Conservation (phyloP, 2,329 filamentous ascomycete genomes). For the Penicillium aurantiogriseum region DNA sequence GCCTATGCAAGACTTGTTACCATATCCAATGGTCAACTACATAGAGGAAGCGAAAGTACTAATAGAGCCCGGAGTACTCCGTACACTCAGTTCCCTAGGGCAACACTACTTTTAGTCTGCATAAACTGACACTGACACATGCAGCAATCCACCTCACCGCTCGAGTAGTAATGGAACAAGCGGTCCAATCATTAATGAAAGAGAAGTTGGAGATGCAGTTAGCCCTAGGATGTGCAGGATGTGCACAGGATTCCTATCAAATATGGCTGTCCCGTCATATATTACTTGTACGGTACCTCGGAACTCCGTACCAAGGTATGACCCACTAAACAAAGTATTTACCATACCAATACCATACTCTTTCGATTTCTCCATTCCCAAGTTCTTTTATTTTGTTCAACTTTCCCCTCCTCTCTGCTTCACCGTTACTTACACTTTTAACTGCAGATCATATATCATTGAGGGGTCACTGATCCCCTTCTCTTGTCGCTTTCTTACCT, state of each 20-base stretch:
- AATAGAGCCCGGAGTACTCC: background rate
- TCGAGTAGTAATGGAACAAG: background rate
- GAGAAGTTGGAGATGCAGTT: background rate
- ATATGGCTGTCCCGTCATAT: background rate
- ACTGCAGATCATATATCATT: slow-evolving; percentile 2
- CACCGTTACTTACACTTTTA: slow-evolving; percentile 14
- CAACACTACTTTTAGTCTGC: background rate
- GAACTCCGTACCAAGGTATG: background rate
- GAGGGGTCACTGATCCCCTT: background rate
- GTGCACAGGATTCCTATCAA: background rate
- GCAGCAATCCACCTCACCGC: slow-evolving; percentile 1
- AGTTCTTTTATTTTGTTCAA: slow-evolving; percentile 7
- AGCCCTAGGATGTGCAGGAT: slow-evolving; percentile 2
- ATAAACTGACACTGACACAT: slow-evolving; percentile 3
- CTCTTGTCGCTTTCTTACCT: background rate
- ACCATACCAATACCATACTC: slow-evolving; percentile 13
- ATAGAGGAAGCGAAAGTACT: background rate
- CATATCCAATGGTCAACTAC: background rate
- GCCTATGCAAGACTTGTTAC: background rate
- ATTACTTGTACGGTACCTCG: too few species aligned
- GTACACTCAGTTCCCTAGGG: background rate
- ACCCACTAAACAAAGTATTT: slow-evolving; percentile 3
- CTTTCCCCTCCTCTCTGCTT: slow-evolving; percentile 12
- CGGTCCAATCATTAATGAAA: background rate
- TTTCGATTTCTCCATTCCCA: slow-evolving; percentile 16